Evolutionary conservation across 1,284 basidiomycete species (phyloP), one percentile per base, ranked within the genome.

Genomic region (Dichomitus squalens): DNA sequence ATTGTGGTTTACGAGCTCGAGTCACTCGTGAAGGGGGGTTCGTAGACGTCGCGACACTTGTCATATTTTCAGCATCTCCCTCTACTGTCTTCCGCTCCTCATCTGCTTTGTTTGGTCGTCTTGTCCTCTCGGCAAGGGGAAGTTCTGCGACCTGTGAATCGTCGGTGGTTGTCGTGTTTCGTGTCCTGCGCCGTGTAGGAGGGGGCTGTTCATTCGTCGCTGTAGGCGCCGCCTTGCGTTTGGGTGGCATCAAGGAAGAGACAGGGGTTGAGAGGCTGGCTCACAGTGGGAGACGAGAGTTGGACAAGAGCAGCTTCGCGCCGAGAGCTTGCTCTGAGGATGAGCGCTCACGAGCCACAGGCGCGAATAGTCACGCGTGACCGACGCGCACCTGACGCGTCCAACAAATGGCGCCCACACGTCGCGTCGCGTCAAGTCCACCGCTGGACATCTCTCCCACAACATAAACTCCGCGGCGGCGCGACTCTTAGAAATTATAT

Each of bases 181-280:
- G 67, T 14, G 65, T 69, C 20, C 64, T 52, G 16, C 68, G 66
- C 14, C 64, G 65, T 2, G 60, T 56, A 4, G 62, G 48, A 1
- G 59, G 58, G 11, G 52, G 55, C 29, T 67, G 63, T 16, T 53
- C 59, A 3, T 58, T 49, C 3, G 57, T 16, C 12, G 54, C 38
- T 9, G 50, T 46, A 11, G 62, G 51, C 3, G 67, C 56, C 1
- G 76, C 73, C 64, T 82, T 85, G 62, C 83, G 82, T 74, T 84
- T 85, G 35, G 77, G 75, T 35, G 77, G 70, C 77, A 79, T 82
- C 34, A 48, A 44, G 53, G 55, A 46, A 21, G 18, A 1, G 23
- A 29, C 23, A 12, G 25, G 20, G 35, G 31, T 5, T 18, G 27
- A 27, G 29, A n/a, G 35, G 35, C 23, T 25, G 18, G 18, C 31